Percentiles rank a stretch among this genome's conserved stretches.
Evolutionary conservation across 2,329 filamentous ascomycete species (phyloP).

Genomic region (Colletotrichum sansevieriae): DNA sequence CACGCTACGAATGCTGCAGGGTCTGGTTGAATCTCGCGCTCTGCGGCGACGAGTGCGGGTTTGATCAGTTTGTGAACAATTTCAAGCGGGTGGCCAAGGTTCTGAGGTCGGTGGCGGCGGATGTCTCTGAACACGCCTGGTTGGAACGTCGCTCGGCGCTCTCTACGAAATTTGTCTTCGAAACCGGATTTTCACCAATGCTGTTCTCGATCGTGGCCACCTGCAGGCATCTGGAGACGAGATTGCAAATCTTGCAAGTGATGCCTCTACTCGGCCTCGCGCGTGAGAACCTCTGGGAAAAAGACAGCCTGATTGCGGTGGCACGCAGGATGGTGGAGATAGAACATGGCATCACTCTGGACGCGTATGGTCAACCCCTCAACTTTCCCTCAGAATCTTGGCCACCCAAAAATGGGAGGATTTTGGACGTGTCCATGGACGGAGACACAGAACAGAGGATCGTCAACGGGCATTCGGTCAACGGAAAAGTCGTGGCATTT

Average conservation of each 20-base stretch:
- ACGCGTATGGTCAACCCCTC: not conserved
- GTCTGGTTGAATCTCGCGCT: slow-evolving; percentile 49
- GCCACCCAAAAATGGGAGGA: not conserved
- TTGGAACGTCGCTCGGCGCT: not conserved
- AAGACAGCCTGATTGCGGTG: slow-evolving; percentile 29
- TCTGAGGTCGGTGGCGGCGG: not conserved
- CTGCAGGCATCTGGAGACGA: slow-evolving; percentile 32
- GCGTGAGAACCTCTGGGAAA: slow-evolving; percentile 34
- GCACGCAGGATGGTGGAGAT: slow-evolving; percentile 32
- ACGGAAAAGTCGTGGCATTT: slow-evolving; percentile 2
- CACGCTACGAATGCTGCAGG: slow-evolving; percentile 37
- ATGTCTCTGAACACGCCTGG: not conserved
- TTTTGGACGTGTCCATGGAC: slow-evolving; percentile 8
- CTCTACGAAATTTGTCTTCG: slow-evolving; percentile 32
- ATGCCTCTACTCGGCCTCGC: slow-evolving; percentile 28
- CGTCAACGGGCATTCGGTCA: not conserved
- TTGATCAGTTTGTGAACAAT: slow-evolving; percentile 27
- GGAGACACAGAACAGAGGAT: not conserved
- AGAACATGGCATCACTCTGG: slow-evolving; percentile 33
- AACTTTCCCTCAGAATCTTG: not conserved
- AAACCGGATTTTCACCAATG: slow-evolving; percentile 36
- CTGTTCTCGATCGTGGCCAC: slow-evolving; percentile 27
- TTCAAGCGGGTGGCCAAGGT: slow-evolving; percentile 18
- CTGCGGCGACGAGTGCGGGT: slow-evolving; percentile 45
- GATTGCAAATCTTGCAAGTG: slow-evolving; percentile 23